phyloP scores from a whole-genome alignment of 768 basidiomycete genomes.

The Lentinula detonsa region DNA sequence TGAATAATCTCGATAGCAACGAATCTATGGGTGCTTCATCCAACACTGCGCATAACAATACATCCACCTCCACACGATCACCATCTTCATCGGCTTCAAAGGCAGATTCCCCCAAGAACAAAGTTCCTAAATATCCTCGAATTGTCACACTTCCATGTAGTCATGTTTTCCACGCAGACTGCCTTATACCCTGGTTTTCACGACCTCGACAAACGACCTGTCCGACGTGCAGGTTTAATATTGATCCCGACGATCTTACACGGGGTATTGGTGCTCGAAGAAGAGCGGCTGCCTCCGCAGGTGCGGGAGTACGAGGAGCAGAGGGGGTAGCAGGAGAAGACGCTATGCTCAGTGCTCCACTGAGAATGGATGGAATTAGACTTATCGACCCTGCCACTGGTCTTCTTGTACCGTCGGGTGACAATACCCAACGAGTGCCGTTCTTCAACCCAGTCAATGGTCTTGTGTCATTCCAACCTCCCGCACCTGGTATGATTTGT shows the following conservation, averaged over 20 bases:
- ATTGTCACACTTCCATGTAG: conserved; percentile 74
- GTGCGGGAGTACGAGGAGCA: background rate
- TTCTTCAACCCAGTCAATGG: background rate
- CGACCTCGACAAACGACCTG: conserved; percentile 75
- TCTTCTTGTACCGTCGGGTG: background rate
- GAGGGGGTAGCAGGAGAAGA: background rate
- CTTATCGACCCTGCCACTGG: background rate
- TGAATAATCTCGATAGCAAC: background rate
- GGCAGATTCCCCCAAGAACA: conserved; percentile 11
- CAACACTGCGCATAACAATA: background rate
- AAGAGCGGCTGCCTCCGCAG: background rate
- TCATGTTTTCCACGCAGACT: conserved; percentile 76
- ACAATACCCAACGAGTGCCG: background rate
- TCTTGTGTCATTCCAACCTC: background rate
- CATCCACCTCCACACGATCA: background rate
- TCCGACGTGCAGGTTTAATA: conserved; percentile 77
- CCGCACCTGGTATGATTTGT: background rate
- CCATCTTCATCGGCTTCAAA: conserved; percentile 12
- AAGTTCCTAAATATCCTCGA: conserved; percentile 9
- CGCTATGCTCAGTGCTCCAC: background rate
- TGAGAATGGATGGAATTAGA: background rate
- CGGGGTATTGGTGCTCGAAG: background rate
- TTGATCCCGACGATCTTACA: conserved; percentile 74
- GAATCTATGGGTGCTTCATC: background rate
- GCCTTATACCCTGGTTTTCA: conserved; percentile 80